phyloP scores from a whole-genome alignment of 495 filamentous ascomycete genomes.

The Apodospora peruviana region DNA sequence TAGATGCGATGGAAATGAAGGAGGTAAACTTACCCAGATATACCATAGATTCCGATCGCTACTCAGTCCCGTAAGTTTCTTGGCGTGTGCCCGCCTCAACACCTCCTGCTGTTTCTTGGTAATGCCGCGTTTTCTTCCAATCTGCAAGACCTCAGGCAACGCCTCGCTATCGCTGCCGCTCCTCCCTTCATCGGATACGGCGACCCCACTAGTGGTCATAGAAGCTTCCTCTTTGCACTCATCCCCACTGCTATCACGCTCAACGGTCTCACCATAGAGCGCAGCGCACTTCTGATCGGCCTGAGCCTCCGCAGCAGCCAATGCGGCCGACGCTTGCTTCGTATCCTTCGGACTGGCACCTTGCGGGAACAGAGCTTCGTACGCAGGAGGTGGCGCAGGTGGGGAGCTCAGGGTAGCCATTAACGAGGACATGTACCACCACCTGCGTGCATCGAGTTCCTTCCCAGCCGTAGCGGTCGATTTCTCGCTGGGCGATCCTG shows the following conservation, averaged over 20 bases:
- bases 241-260: not conserved
- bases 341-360: slow-evolving; percentile 27
- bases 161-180: not conserved
- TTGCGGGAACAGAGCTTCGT: slow-evolving; percentile 71
- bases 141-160: slow-evolving; percentile 43
- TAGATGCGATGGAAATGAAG: too few species aligned
- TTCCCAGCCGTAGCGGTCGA: slow-evolving; percentile 39
- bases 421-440: slow-evolving; percentile 62
- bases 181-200: not conserved
- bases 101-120: slow-evolving; percentile 72
- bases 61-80: slow-evolving; percentile 66
- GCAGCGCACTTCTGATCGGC: slow-evolving; percentile 63
- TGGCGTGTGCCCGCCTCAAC: slow-evolving; percentile 63
- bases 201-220: not conserved
- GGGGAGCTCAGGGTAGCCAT: slow-evolving; percentile 20
- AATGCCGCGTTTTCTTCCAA: slow-evolving; percentile 45
- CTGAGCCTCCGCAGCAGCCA: slow-evolving; percentile 59
- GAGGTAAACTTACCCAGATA: too few species aligned
- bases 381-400: slow-evolving; percentile 60
- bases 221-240: not conserved
- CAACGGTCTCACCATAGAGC: slow-evolving; percentile 37
- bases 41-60: slow-evolving; percentile 78
- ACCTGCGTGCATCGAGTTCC: slow-evolving; percentile 33
- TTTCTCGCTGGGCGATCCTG: slow-evolving; percentile 29
- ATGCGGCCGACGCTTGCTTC: slow-evolving; percentile 57